phyloP scores from a whole-genome alignment of 371 early-diverging fungal species.

The Apophysomyces trapeziformis region DNA sequence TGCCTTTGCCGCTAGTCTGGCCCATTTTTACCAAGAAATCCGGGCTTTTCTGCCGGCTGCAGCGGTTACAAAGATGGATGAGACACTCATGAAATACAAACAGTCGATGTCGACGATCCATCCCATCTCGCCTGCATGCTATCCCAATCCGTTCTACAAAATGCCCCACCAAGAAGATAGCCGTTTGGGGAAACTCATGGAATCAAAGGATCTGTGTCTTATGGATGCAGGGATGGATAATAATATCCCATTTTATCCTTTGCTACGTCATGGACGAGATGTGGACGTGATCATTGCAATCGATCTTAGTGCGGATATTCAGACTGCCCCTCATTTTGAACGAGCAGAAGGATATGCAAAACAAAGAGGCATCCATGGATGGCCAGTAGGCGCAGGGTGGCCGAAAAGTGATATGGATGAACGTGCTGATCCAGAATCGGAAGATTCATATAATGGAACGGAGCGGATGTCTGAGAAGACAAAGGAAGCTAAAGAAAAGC shows the following conservation, averaged over 20 bases:
- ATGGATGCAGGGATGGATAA: conserved; percentile 81
- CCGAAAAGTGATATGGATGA: conserved; percentile 19
- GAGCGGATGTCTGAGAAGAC: not conserved
- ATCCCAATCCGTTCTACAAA: conserved; percentile 60
- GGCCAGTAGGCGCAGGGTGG: conserved; percentile 49
- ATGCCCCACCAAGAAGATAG: conserved; percentile 22
- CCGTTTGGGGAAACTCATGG: conserved; percentile 19
- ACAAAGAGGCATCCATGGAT: conserved; percentile 50
- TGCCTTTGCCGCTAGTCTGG: conserved; percentile 68
- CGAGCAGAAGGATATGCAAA: conserved; percentile 62
- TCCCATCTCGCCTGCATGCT: conserved; percentile 57
- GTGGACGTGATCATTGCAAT: conserved; percentile 71
- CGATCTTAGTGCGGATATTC: conserved; percentile 71
- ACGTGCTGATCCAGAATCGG: not conserved
- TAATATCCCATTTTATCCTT: conserved; percentile 74
- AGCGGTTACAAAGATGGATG: conserved; percentile 31
- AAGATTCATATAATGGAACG: conserved; percentile 19
- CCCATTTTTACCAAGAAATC: conserved; percentile 61
- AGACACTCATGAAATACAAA: conserved; percentile 44
- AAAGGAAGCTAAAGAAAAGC: conserved; percentile 16
- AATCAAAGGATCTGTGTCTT: conserved; percentile 47
- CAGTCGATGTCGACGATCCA: conserved; percentile 51
- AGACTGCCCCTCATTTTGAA: conserved; percentile 64
- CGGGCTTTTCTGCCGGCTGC: conserved; percentile 39
- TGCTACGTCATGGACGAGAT: conserved; percentile 63